Percentiles rank a stretch among this genome's conserved stretches.
These are phyloP conservation scores for Skeletonema marinoi DNA, from an alignment of 108 stramenopile genomes.

Conservation along the genomic window DNA sequence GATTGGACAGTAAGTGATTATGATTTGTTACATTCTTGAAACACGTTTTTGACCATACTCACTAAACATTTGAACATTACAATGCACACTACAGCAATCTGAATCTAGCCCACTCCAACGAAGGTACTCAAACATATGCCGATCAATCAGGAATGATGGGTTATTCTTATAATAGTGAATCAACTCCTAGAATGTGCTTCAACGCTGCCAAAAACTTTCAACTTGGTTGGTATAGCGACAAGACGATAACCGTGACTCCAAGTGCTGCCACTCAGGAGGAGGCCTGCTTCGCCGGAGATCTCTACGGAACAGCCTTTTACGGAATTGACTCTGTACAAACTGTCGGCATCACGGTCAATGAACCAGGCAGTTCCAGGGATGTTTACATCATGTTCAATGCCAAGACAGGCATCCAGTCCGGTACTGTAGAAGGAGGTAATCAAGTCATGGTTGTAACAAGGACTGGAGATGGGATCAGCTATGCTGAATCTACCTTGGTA, in stretches of 20 bases:
- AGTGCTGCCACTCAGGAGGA: conserved; percentile 11
- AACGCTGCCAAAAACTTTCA: conserved; percentile 59
- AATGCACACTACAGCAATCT: conserved; percentile 21
- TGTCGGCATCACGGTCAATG: conserved; percentile 20
- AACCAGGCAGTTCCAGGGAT: conserved; percentile 6
- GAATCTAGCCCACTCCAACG: conserved; percentile 48
- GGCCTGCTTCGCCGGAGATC: conserved; percentile 20
- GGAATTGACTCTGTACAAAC: neutral
- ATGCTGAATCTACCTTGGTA: conserved; percentile 37
- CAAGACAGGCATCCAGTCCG: conserved; percentile 46
- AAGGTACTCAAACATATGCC: conserved; percentile 21
- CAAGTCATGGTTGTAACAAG: conserved; percentile 41
- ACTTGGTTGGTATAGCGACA: conserved; percentile 53
- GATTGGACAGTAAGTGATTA: neutral
- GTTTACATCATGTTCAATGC: conserved; percentile 51
- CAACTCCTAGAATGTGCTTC: conserved; percentile 56
- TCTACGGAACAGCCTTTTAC: conserved; percentile 28
- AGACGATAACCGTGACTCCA: neutral
- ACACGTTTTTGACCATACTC: too few species aligned
- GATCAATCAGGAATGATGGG: conserved; percentile 51
- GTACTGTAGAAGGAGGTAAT: conserved; percentile 43
- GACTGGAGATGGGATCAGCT: too few species aligned
- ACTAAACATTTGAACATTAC: too few species aligned
- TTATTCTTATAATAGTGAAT: conserved; percentile 17
- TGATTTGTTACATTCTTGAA: too few species aligned